A percentile compares a stretch with the other conserved stretches of the same genome.
Evolutionary conservation across 768 basidiomycete species (phyloP).

Genomic region (Crassisporium funariophilum): DNA sequence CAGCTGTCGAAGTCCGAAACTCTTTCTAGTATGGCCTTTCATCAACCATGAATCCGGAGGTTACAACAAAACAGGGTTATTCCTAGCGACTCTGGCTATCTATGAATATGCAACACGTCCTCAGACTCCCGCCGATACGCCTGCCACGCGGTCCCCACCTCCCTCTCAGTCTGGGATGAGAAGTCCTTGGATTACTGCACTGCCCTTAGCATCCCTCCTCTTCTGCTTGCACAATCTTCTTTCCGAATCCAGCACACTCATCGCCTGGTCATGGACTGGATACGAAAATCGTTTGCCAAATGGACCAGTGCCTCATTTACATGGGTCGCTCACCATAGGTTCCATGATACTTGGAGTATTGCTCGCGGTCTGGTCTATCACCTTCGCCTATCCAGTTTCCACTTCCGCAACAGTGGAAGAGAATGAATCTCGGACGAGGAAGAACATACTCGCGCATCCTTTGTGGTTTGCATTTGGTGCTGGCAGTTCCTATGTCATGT

Average conservation of each 20-base stretch:
- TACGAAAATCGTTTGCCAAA: conserved; percentile 59
- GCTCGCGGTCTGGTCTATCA: conserved; percentile 25
- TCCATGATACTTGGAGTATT: conserved; percentile 61
- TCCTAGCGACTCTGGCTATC: conserved; percentile 58
- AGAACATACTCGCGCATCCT: conserved; percentile 44
- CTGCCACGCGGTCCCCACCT: not conserved
- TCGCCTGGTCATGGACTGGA: conserved; percentile 92
- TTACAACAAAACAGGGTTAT: conserved; percentile 68
- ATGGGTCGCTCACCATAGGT: conserved; percentile 68
- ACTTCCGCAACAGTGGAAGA: no score
- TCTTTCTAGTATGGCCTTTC: conserved; percentile 71
- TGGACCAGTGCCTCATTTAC: conserved; percentile 74
- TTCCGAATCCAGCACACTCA: conserved; percentile 74
- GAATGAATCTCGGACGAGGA: no score
- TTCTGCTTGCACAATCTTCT: conserved; percentile 75
- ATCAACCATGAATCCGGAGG: conserved; percentile 66
- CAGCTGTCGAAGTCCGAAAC: not conserved
- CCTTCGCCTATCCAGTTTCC: no score
- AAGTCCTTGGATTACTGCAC: conserved; percentile 32
- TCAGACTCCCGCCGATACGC: conserved; percentile 15
- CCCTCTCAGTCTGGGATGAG: conserved; percentile 11
- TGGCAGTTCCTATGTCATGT: conserved; percentile 56
- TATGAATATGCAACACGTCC: conserved; percentile 54
- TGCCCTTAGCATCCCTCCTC: conserved; percentile 68
- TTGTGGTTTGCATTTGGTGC: conserved; percentile 58